Evolutionary conservation across 495 filamentous ascomycete species (phyloP), one percentile per base, ranked within the genome.

Genomic region (Aspergillus bertholletiae): DNA sequence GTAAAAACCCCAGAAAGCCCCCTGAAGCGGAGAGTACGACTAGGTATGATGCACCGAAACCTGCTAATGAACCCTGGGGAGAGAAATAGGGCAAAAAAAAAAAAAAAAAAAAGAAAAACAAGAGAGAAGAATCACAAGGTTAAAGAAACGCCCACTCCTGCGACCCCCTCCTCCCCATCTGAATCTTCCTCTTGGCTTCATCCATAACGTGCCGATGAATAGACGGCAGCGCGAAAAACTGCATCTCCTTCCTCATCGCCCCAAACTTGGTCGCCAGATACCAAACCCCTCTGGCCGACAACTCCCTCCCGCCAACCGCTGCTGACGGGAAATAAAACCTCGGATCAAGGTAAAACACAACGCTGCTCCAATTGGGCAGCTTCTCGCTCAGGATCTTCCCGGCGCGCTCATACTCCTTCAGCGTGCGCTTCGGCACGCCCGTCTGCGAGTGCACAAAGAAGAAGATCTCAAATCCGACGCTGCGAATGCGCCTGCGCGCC

Each of bases 401-500:
- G 1, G 69, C 73, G 1, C 41, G 49, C 40, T 69, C 65, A 48
- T 75, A 75, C 55, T 73, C 60, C 27, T 52, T 62, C 24, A 71
- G 47, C 1, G 65, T 61, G 1, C 71, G 68, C 46, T 75, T 75
- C n/a, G 71, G 68, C 22, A 70, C 65, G 8, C 64, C 68, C 2
- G 56, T 57, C 52, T 74, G 60, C 17, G 57, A 58, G 39, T 75
- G 71, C 13, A 75, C 71, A 56, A 75, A 75, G 57, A 75, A 67
- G 54, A 65, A 70, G 15, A 75, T 44, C 58, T 75, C 73, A 40
- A 75, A 75, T 18, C 73, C 73, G 24, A 75, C 68, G 57, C 66
- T 70, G 35, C 66, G 72, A 54, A 76, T 69, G 17, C 63, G 61
- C 0, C 24, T 23, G n/a, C 68, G 65, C 0, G 72, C 67, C 5